These are phyloP conservation scores for Lentinula boryana DNA, from an alignment of 768 basidiomycete species.

Conservation along the genomic window DNA sequence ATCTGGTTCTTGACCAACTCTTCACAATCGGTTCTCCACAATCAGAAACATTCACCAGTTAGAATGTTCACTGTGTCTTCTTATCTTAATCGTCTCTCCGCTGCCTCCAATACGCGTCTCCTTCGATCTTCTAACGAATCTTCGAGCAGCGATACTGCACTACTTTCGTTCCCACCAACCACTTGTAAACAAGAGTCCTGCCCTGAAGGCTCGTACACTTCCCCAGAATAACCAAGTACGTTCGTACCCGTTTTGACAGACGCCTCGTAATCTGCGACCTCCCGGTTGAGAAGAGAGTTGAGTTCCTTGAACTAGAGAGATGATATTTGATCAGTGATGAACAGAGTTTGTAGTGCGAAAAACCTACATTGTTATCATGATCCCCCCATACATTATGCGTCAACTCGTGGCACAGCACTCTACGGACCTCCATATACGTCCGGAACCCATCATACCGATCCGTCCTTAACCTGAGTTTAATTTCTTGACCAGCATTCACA, in stretches of 20 bases:
- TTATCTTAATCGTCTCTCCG: constrained; percentile 49
- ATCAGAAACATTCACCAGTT: constrained; percentile 40
- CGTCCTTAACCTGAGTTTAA: constrained; percentile 66
- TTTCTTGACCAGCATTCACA: constrained; percentile 51
- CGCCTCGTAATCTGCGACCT: constrained; percentile 65
- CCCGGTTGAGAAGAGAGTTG: constrained; percentile 68
- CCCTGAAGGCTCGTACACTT: constrained; percentile 49
- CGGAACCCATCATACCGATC: constrained; percentile 70
- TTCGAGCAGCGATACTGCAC: constrained; percentile 4
- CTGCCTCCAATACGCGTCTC: constrained; percentile 50
- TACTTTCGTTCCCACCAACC: constrained; percentile 40
- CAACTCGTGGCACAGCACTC: constrained; percentile 72
- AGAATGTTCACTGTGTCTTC: constrained; percentile 66
- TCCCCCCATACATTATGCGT: constrained; percentile 71
- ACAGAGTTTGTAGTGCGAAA: too few species aligned
- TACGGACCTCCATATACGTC: constrained; percentile 54
- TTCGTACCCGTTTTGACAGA: constrained; percentile 48
- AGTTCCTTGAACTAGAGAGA: constrained; percentile 63
- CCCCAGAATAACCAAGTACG: constrained; percentile 33
- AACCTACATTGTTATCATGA: constrained; percentile 66
- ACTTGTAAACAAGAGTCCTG: constrained; percentile 49
- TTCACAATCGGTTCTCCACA: background rate
- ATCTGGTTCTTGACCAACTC: background rate
- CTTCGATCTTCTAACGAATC: constrained; percentile 59
- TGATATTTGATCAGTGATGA: background rate